Evolutionary conservation across 2,329 filamentous ascomycete species (phyloP).

Genomic region (Colletotrichum salicis): DNA sequence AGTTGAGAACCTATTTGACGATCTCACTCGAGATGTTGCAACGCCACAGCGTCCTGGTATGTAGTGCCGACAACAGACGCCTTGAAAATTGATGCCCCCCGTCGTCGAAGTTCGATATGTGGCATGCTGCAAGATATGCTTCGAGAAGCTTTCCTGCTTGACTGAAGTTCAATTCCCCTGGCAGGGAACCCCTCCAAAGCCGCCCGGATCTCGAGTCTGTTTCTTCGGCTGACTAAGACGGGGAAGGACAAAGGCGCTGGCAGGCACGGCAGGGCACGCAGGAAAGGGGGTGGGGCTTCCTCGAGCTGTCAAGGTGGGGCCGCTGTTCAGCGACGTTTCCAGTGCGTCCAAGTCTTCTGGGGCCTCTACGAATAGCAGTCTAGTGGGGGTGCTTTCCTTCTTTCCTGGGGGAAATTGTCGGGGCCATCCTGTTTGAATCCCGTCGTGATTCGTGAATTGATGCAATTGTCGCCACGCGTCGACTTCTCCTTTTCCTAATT

Average conservation of each 20-base stretch:
- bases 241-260: no score
- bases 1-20: background rate
- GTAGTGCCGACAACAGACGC: no score
- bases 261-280: no score
- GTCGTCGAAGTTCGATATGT: background rate
- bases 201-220: background rate
- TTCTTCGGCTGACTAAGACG: background rate
- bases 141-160: background rate
- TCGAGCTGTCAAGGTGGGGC: background rate
- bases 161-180: background rate
- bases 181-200: background rate
- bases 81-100: no score
- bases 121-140: background rate
- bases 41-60: no score
- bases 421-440: slow-evolving; percentile 21
- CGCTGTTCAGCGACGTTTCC: slow-evolving; percentile 2
- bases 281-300: slow-evolving; percentile 9
- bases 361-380: no score
- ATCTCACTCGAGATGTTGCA: background rate
- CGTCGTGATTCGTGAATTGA: slow-evolving; percentile 28
- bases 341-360: background rate
- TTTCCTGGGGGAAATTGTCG: slow-evolving; percentile 6
- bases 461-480: slow-evolving; percentile 28
- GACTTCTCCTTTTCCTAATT: slow-evolving; percentile 18
- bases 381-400: background rate